Evolutionary conservation across 2,329 filamentous ascomycete species (phyloP).

Genomic region (Colletotrichum neosansevieriae): DNA sequence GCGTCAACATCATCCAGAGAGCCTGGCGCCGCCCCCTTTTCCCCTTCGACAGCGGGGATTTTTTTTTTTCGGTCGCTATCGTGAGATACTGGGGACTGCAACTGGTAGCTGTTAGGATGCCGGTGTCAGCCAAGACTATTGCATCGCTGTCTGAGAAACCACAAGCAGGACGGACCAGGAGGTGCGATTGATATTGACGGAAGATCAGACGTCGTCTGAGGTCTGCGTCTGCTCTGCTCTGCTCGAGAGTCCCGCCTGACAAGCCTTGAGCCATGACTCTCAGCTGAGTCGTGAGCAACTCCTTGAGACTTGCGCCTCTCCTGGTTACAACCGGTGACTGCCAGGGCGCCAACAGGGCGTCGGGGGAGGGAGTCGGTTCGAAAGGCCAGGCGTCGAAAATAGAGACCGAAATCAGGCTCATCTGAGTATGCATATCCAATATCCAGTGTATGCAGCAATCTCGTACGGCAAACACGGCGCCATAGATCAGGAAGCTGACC

Average conservation of each 20-base stretch:
- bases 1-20: too few relatives aligned
- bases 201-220: constrained; percentile 23
- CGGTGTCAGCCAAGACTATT: constrained; percentile 30
- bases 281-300: constrained; percentile 11
- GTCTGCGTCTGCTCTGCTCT: constrained; percentile 13
- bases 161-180: background rate
- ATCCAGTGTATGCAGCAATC: constrained; percentile 6
- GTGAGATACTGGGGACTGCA: background rate
- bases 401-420: background rate
- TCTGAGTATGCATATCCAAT: background rate
- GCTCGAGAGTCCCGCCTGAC: constrained; percentile 16
- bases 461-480: constrained; percentile 5
- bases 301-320: constrained; percentile 14
- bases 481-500: constrained; percentile 30
- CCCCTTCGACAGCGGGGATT: background rate
- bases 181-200: constrained; percentile 3
- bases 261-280: background rate
- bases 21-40: too few relatives aligned
- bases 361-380: too few relatives aligned
- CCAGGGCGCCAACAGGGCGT: too few relatives aligned
- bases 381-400: too few relatives aligned
- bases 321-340: too few relatives aligned
- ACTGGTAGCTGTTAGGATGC: constrained; percentile 21
- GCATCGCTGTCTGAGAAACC: constrained; percentile 19
- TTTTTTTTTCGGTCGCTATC: constrained; percentile 2